Evolutionary conservation across 1,139 yeast genomes (phyloP), one percentile per base, ranked within the genome.

Genomic region (Scheffersomyces quercinus): DNA sequence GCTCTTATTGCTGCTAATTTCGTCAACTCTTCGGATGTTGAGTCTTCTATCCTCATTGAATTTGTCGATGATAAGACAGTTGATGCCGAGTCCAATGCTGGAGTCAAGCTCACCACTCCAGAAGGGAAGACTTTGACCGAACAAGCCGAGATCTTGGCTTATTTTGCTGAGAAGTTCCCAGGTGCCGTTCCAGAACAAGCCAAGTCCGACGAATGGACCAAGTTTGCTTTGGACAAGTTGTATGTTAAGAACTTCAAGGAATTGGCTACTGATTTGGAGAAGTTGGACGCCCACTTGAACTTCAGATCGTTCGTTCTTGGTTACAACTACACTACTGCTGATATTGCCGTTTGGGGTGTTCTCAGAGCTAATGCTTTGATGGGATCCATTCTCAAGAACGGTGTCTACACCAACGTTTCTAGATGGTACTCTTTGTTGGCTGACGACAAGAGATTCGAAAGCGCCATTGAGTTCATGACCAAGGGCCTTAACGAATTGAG

Each of bases 381-480:
- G 76, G 96, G 93, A 28, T 88, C 97, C 10, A 83, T 88, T 49
- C 78, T 91, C 65, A 91, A 89, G 75, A 87, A 82, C 68, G 88
- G 85, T 42, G 85, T 85, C 29, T 89, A 85, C 70, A 77, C 83
- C 62, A 90, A 91, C 68, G 81, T 93, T 52, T 82, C 96, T 42
- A 86, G 99, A 75, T 93, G 98, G 98, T 93, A 89, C 79, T 79
- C 79, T 59, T 81, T 83, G 59, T 70, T 93, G 51, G 95, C 84
- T 55, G 62, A 79, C 41, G 83, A 83, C 63, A 75, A 78, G 53
- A 68, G 74, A 56, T 88, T 88, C 57, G 91, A 88, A 50, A 81
- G 79, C 41, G 78, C 85, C 40, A 85, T 86, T 45, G 93, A 85
- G 49, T 68, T 76, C 47, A 72, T 86, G 70, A 70, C 82, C 58